phyloP scores from a whole-genome alignment of 2,329 filamentous ascomycete species.

The Beauveria asiatica region DNA sequence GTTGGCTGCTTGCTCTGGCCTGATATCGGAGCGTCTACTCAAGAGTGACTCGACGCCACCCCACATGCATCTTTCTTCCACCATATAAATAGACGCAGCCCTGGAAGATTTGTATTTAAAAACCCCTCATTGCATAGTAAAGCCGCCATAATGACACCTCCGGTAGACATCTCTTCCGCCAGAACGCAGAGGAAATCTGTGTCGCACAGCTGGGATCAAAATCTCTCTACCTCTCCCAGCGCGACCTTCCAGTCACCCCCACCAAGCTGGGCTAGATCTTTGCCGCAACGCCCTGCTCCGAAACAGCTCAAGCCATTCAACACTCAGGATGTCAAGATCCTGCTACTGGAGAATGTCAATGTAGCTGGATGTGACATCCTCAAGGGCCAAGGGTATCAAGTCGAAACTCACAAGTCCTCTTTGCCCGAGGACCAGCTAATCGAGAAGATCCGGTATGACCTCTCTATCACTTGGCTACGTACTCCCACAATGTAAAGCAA shows the following conservation, averaged over 20 bases:
- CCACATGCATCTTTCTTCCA: slow-evolving; percentile 8
- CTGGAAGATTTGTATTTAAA: not conserved
- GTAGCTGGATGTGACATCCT: slow-evolving; percentile 79
- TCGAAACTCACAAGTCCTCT: slow-evolving; percentile 83
- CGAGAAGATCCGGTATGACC: slow-evolving; percentile 78
- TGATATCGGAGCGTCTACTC: not conserved
- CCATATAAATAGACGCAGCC: slow-evolving; percentile 8
- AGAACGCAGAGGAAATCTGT: slow-evolving; percentile 28
- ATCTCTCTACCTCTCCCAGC: slow-evolving; percentile 65
- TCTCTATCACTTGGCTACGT: slow-evolving; percentile 6
- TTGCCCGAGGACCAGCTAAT: slow-evolving; percentile 89
- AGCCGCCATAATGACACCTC: slow-evolving; percentile 31
- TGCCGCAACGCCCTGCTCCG: slow-evolving; percentile 29
- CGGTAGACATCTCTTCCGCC: slow-evolving; percentile 40
- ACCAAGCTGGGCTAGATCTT: slow-evolving; percentile 48
- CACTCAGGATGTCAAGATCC: slow-evolving; percentile 90
- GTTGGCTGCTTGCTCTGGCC: not conserved
- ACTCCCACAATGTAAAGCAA: slow-evolving; percentile 1
- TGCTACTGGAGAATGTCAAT: slow-evolving; percentile 94
- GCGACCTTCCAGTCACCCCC: slow-evolving; percentile 67
- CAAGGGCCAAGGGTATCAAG: slow-evolving; percentile 82
- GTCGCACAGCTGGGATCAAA: slow-evolving; percentile 49
- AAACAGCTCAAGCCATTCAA: slow-evolving; percentile 94
- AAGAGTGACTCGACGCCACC: not conserved
- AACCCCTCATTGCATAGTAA: not conserved